These are phyloP conservation scores for Porodaedalea pini DNA, from an alignment of 1,284 basidiomycete species.

Conservation along the genomic window DNA sequence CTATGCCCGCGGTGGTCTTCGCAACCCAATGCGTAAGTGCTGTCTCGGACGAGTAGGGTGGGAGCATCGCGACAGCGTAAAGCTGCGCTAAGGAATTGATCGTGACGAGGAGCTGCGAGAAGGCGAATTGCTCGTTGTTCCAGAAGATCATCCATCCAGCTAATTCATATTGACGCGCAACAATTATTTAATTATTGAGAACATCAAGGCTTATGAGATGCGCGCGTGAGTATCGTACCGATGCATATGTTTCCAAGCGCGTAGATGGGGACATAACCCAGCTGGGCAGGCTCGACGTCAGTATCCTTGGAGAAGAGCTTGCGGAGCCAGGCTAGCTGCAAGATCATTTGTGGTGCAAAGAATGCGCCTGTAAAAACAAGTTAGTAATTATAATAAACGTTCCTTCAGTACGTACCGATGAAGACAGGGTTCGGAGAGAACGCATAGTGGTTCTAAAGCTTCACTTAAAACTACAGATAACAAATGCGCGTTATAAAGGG, in stretches of 20 bases:
- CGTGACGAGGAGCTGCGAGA: slow-evolving; percentile 31
- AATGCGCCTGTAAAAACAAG: too few species aligned
- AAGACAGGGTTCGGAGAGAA: slow-evolving; percentile 36
- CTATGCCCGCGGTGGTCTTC: slow-evolving; percentile 34
- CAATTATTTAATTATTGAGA: neutral
- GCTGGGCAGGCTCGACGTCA: slow-evolving; percentile 24
- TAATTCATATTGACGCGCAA: slow-evolving; percentile 18
- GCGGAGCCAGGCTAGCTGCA: slow-evolving; percentile 33
- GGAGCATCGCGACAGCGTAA: slow-evolving; percentile 29
- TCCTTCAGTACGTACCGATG: too few species aligned
- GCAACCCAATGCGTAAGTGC: slow-evolving; percentile 32
- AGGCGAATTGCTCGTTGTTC: slow-evolving; percentile 30
- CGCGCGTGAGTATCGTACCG: slow-evolving; percentile 23
- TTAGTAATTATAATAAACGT: too few species aligned
- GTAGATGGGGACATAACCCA: slow-evolving; percentile 33
- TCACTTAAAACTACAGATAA: neutral
- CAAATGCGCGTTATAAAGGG: neutral
- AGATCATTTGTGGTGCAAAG: slow-evolving; percentile 32
- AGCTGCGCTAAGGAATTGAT: slow-evolving; percentile 35
- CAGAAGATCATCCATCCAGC: slow-evolving; percentile 37
- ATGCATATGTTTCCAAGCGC: slow-evolving; percentile 35
- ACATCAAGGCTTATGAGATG: neutral
- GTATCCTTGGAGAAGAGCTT: slow-evolving; percentile 27
- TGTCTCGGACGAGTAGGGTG: slow-evolving; percentile 24
- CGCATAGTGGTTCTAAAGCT: slow-evolving; percentile 34